phyloP scores from a whole-genome alignment of 2,329 filamentous ascomycete species.

The Leptographium lundbergii region DNA sequence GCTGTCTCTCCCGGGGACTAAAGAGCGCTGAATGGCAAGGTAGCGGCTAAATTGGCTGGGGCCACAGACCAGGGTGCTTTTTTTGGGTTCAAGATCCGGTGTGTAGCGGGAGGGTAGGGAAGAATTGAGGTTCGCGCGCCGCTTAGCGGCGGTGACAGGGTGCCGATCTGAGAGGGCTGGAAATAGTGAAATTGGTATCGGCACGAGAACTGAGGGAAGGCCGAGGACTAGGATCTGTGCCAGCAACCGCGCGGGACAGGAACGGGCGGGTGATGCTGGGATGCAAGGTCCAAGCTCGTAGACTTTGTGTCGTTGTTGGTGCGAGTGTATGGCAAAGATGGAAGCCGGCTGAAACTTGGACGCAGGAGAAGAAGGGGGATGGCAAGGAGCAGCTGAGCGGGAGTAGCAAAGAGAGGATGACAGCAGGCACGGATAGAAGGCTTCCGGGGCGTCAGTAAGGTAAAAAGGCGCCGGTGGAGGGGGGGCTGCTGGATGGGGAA shows the following conservation, averaged over 20 bases:
- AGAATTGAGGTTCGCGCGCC: background rate
- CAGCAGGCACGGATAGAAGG: background rate
- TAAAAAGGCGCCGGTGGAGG: background rate
- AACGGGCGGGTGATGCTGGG: background rate
- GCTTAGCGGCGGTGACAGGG: background rate
- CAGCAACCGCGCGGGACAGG: background rate
- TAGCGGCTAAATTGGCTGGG: background rate
- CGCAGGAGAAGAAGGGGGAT: background rate
- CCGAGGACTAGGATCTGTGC: background rate
- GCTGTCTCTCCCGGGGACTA: background rate
- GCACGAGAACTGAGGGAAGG: background rate
- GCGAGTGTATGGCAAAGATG: background rate
- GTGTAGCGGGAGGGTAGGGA: background rate
- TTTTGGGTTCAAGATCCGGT: background rate
- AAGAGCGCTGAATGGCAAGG: background rate
- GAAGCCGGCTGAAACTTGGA: background rate
- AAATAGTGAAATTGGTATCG: background rate
- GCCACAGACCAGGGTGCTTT: background rate
- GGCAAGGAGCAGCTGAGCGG: background rate
- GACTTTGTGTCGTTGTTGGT: background rate
- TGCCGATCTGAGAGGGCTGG: background rate
- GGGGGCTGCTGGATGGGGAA: background rate
- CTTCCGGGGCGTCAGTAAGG: background rate
- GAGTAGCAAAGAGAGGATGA: background rate
- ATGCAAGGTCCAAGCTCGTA: background rate